These are phyloP conservation scores for Trichophaea hybrida DNA, from an alignment of 2,329 filamentous ascomycete species.

Conservation along the genomic window DNA sequence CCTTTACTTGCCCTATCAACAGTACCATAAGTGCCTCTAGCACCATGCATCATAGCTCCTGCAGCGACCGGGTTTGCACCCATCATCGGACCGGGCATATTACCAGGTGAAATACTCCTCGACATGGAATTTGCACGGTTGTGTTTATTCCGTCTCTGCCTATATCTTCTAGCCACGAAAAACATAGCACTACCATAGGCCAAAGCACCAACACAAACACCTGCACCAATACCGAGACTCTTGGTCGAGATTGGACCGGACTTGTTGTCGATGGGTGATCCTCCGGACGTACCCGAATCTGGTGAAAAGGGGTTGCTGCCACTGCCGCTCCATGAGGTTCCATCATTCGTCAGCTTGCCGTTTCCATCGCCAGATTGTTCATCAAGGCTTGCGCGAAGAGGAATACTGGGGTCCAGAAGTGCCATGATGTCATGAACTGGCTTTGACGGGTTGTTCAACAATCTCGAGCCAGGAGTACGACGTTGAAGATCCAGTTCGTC, in stretches of 20 bases:
- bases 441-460: slow-evolving; percentile 56
- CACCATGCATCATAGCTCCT: slow-evolving; percentile 33
- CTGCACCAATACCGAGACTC: slow-evolving; percentile 56
- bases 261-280: slow-evolving; percentile 22
- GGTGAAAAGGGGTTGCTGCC: slow-evolving; percentile 27
- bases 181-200: slow-evolving; percentile 95
- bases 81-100: slow-evolving; percentile 45
- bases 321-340: slow-evolving; percentile 23
- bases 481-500: slow-evolving; percentile 54
- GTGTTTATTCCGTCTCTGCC: slow-evolving; percentile 67
- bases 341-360: slow-evolving; percentile 26
- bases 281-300: slow-evolving; percentile 29
- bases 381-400: slow-evolving; percentile 41
- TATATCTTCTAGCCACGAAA: slow-evolving; percentile 77
- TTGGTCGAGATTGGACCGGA: slow-evolving; percentile 41
- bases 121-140: slow-evolving; percentile 56
- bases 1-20: slow-evolving; percentile 40
- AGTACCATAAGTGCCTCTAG: slow-evolving; percentile 33
- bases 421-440: slow-evolving; percentile 59
- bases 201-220: slow-evolving; percentile 61
- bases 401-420: slow-evolving; percentile 73
- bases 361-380: slow-evolving; percentile 11
- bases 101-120: slow-evolving; percentile 33
- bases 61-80: slow-evolving; percentile 44
- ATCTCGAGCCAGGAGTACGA: slow-evolving; percentile 51